Evolutionary conservation across 2,329 filamentous ascomycete genomes (phyloP), one percentile per base, ranked within the genome.

Genomic region (Paracamarosporium sp.): DNA sequence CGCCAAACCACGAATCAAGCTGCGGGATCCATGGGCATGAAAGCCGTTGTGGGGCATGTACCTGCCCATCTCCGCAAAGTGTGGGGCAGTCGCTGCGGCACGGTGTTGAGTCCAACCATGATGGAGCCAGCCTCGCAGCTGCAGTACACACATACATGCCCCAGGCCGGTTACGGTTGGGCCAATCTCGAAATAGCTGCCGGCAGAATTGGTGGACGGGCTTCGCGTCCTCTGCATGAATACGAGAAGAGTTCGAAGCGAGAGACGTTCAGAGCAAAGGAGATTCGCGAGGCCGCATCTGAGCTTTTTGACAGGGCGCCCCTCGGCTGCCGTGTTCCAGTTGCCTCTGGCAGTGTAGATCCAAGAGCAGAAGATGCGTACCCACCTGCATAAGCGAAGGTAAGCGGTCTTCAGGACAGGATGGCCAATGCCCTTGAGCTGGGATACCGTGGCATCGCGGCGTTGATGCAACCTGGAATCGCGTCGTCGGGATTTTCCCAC

Each of bases 151-250:
- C n/a, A n/a, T 24, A 48, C 43, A 48, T 28, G 52, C 8, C n/a
- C 33, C 22, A 36, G 12, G 47, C 40, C 15, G 25, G 24, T 52
- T 12, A 38, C 30, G 41, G 38, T 22, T 40, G 30, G 41, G 25
- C 12, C 30, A 9, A n/a, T 40, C 47, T 51, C 27, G 47, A 46
- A 46, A 56, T 46, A 46, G 46, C n/a, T 46, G 54, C 54, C 48
- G 54, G 54, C 41, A 56, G 54, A 52, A 56, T 56, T 25, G 47
- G 36, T 47, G n/a, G 12, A 45, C 46, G 22, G 24, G 43, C n/a
- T 38, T 40, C 20, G 17, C 33, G 35, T 30, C 33, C 9, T 15
- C 17, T 35, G 50, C 41, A 25, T 17, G 31, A 25, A 52, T 33
- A 46, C 33, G 48, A 51, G 36, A 11, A 35, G 24, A 24, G 6